Evolutionary conservation across 2,329 filamentous ascomycete genomes (phyloP).

Genomic region (Hirsutella minnesotensis): DNA sequence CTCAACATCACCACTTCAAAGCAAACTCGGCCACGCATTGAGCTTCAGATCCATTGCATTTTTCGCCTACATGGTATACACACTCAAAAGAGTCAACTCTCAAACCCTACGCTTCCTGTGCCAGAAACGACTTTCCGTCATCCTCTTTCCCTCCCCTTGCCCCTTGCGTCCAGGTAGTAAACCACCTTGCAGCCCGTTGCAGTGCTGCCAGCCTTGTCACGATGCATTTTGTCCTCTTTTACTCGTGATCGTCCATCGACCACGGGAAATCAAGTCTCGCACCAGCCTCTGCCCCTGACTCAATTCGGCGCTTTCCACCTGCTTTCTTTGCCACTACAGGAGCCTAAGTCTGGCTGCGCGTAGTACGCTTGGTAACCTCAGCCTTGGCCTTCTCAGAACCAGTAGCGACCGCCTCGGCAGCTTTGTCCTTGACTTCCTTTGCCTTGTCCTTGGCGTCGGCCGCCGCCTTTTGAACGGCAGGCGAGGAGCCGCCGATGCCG

Average conservation of each 20-base stretch:
- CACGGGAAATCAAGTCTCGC: no score
- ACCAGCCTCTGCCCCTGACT: no score
- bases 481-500: constrained; percentile 51
- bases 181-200: no score
- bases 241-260: no score
- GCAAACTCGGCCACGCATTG: neutral
- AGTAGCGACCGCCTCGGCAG: constrained; percentile 42
- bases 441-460: constrained; percentile 56
- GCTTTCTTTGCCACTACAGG: no score
- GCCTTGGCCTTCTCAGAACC: constrained; percentile 65
- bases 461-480: constrained; percentile 63
- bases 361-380: constrained; percentile 52
- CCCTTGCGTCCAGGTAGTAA: no score
- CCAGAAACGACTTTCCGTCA: neutral
- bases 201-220: no score
- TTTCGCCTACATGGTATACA: neutral
- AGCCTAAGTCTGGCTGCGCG: constrained; percentile 41
- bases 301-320: neutral
- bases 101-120: neutral
- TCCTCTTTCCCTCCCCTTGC: neutral
- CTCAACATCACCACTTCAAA: no score
- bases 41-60: neutral
- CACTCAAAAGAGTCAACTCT: neutral
- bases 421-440: constrained; percentile 59
- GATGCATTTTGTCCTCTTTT: no score